A percentile compares a stretch with the other conserved stretches of the same genome.
These are phyloP conservation scores for Acanthamoeba lugdunensis DNA, from an alignment of 208 protist genomes.

Conservation along the genomic window DNA sequence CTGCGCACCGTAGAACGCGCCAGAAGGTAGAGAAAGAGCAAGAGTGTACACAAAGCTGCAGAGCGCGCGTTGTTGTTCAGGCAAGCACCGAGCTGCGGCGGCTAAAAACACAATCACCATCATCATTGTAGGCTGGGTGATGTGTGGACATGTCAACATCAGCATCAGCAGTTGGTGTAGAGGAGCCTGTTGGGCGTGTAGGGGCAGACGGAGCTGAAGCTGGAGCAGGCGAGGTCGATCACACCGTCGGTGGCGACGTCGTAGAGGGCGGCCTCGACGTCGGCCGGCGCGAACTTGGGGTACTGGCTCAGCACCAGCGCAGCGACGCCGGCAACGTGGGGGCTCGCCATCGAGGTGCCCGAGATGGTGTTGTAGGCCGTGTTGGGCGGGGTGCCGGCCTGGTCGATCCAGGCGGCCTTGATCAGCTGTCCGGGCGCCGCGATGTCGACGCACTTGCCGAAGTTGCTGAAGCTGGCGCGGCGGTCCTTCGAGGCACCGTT, in stretches of 20 bases:
- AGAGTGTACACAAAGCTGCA: no score
- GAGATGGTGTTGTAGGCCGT: conserved; percentile 53
- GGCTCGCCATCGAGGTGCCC: conserved; percentile 74
- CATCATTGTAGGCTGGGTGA: no score
- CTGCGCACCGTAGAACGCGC: no score
- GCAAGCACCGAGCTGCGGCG: no score
- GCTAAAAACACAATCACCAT: no score
- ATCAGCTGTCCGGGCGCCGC: conserved; percentile 74
- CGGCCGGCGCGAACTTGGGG: conserved; percentile 40
- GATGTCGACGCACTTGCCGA: conserved; percentile 63
- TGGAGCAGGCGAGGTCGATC: conserved; percentile 48
- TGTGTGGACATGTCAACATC: background rate
- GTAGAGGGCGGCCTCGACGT: conserved; percentile 53
- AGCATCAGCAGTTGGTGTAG: conserved; percentile 34
- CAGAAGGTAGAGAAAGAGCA: no score
- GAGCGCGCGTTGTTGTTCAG: no score
- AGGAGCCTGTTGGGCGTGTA: conserved; percentile 69
- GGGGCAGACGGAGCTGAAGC: background rate
- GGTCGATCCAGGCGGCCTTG: conserved; percentile 73
- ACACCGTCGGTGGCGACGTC: background rate
- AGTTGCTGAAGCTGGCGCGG: conserved; percentile 74
- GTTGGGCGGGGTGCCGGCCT: conserved; percentile 18
- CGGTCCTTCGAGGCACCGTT: background rate
- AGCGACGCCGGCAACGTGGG: conserved; percentile 74
- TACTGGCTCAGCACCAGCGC: conserved; percentile 68